Evolutionary conservation across 2,329 filamentous ascomycete genomes (phyloP), one percentile per base, ranked within the genome.

Genomic region (Zymoseptoria passerinii): DNA sequence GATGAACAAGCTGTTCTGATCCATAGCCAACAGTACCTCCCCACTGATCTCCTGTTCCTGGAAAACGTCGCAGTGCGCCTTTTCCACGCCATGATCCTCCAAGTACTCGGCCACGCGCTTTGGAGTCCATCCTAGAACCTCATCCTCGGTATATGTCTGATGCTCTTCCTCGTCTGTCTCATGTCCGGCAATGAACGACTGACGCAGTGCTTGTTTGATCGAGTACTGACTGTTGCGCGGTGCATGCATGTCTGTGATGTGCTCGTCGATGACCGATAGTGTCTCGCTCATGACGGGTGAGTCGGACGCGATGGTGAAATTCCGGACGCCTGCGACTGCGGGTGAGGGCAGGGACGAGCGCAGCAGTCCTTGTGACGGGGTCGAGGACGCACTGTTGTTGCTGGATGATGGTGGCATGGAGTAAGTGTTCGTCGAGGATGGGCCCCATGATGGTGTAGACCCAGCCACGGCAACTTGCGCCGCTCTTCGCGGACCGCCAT

Each of bases 111-210:
- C 90, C 19, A 96, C 92, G 61, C 94, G 84, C 63, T 85, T 83
- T 0, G 91, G 83, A 28, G 81, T 84, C 94, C 94, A 99, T 2
- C 77, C 73, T 67, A 86, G 83, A 23, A 99, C 90, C 71, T 96
- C 88, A 35, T 82, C 78, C 68, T 84, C 80, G 1, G 79, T 88
- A 65, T 90, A 85, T n/a, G 81, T 70, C 10, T 76, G 80, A 29
- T 88, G 85, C 67, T 94, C 90, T 72, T 97, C 94, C 68, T 96
- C 91, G 67, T 97, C 92, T 1, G 92, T 96, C 74, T 96, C 92
- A 63, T 95, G 88, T 44, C 92, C 94, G 64, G 94, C 88, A 62
- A 97, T 92, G 72, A 95, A 96, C 1, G 92, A 96, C 66, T 92
- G 76, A 48, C 91, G 85, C 66, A 88, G 85, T 61, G 86, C 86